These are phyloP conservation scores for Gossypium anomalum DNA, from an alignment of 345 rosid genomes.

Conservation along the genomic window DNA sequence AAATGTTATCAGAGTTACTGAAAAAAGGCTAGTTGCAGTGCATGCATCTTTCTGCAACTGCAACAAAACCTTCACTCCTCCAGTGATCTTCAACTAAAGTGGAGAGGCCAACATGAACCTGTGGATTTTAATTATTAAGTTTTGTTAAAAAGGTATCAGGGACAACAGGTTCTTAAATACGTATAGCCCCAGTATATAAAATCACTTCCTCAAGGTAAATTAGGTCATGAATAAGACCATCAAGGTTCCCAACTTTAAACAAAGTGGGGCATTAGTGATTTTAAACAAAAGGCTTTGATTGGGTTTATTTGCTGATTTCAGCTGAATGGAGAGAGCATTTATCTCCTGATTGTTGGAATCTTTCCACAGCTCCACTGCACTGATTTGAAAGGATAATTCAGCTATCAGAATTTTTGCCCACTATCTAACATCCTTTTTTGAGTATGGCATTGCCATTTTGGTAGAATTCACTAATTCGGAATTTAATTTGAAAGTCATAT, in stretches of 20 bases:
- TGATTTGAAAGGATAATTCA: conserved; percentile 12
- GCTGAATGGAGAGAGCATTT: conserved; percentile 18
- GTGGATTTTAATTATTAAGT: neutral
- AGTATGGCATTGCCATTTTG: no score
- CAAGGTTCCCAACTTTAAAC: neutral
- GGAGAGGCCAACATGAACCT: conserved; percentile 1
- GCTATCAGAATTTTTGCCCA: conserved; percentile 10
- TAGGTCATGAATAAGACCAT: conserved; percentile 14
- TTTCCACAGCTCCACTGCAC: conserved; percentile 14
- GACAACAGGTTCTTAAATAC: neutral
- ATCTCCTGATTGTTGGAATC: conserved; percentile 15
- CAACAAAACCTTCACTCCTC: neutral
- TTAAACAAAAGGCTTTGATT: conserved; percentile 4
- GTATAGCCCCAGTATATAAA: neutral
- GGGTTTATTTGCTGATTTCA: conserved; percentile 15
- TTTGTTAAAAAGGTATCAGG: neutral
- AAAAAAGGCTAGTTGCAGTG: no score
- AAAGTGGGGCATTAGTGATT: neutral
- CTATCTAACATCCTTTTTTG: neutral
- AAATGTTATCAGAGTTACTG: neutral
- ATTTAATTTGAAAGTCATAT: no score
- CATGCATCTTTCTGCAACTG: neutral
- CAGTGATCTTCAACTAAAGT: neutral
- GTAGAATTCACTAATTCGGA: no score
- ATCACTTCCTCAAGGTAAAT: neutral